A percentile compares a stretch with the other conserved stretches of the same genome.
phyloP scores from a whole-genome alignment of 495 filamentous ascomycete species.

The Neurospora sp. region DNA sequence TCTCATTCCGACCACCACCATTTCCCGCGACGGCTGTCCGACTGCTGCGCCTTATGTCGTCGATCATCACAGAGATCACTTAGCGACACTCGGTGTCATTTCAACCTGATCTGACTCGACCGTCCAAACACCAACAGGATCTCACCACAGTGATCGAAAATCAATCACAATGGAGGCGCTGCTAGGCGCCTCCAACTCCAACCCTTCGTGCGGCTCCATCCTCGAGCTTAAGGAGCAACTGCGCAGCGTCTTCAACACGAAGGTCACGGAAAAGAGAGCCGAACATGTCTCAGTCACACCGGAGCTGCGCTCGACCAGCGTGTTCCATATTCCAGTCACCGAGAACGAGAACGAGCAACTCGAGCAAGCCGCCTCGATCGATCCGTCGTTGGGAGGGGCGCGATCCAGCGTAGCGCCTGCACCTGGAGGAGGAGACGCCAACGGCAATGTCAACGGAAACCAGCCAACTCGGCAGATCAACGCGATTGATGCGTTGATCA shows the following conservation, averaged over 20 bases:
- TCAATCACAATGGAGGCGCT: conserved; percentile 26
- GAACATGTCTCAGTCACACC: conserved; percentile 31
- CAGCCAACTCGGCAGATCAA: conserved; percentile 13
- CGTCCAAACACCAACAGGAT: background rate
- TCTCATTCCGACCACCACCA: background rate
- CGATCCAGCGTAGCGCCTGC: conserved; percentile 5
- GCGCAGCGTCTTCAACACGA: conserved; percentile 21
- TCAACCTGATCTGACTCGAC: background rate
- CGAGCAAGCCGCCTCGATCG: conserved; percentile 17
- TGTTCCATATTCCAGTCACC: conserved; percentile 25
- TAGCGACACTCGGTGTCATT: background rate
- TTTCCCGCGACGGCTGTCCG: background rate
- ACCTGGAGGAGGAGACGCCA: background rate
- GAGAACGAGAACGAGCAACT: conserved; percentile 22
- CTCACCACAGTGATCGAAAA: background rate
- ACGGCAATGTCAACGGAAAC: background rate
- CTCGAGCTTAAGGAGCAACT: conserved; percentile 30
- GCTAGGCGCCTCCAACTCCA: conserved; percentile 19
- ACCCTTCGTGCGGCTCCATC: conserved; percentile 26
- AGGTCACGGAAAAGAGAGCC: conserved; percentile 28
- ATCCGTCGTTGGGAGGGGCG: conserved; percentile 18
- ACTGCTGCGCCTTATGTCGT: background rate
- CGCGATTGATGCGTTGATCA: conserved; percentile 30
- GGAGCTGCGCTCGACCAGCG: conserved; percentile 25
- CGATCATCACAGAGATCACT: background rate